A percentile compares a stretch with the other conserved stretches of the same genome.
Evolutionary conservation across 768 basidiomycete species (phyloP).

Genomic region (Agaricus sinodeliciosus): DNA sequence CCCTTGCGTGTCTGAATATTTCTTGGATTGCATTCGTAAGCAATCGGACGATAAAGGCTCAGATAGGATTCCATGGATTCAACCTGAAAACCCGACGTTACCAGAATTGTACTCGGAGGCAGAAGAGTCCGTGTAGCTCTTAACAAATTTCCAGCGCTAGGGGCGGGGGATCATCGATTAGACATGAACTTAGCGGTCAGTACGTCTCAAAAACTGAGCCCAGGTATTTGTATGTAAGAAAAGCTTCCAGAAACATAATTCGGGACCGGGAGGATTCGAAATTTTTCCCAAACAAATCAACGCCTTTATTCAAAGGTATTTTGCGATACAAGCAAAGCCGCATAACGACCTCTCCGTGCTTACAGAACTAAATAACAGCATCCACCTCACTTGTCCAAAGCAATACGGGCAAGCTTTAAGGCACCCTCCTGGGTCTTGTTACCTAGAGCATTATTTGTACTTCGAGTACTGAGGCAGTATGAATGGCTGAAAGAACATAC

Average conservation of each 20-base stretch:
- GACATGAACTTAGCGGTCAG: not conserved
- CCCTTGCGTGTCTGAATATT: too few species aligned
- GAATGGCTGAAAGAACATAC: constrained; percentile 30
- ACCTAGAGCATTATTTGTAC: constrained; percentile 34
- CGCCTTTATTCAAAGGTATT: too few species aligned
- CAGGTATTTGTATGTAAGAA: constrained; percentile 5
- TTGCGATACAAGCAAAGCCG: too few species aligned
- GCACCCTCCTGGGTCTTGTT: constrained; percentile 90
- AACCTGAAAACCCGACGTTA: not conserved
- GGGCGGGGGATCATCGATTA: not conserved
- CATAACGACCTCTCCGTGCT: too few species aligned
- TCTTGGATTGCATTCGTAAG: not conserved
- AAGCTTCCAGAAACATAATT: too few species aligned
- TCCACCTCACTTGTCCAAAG: constrained; percentile 46
- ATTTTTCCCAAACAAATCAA: too few species aligned
- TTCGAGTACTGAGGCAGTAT: not conserved
- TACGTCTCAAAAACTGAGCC: not conserved
- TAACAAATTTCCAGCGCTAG: too few species aligned
- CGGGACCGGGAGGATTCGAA: too few species aligned
- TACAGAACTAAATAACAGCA: too few species aligned
- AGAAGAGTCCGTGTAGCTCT: too few species aligned
- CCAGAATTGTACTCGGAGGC: not conserved
- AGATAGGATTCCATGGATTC: not conserved
- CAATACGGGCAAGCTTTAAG: constrained; percentile 66
- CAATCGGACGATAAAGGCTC: not conserved